Conservation (phyloP, 1,284 basidiomycete species). For the Trichosporon asahii region DNA sequence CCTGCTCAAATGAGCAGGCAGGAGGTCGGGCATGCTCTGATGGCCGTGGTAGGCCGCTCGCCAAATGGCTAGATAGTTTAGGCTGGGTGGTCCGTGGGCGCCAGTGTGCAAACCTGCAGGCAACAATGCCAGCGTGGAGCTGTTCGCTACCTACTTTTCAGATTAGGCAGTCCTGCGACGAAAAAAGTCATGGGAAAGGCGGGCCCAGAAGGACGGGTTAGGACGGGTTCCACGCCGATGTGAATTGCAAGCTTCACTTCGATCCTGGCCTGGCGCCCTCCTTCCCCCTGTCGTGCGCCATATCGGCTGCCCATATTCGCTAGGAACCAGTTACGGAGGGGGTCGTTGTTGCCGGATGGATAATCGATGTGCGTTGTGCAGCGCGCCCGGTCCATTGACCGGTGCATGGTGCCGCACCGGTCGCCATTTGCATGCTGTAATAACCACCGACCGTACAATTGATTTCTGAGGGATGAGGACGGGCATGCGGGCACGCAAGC, state of each 20-base stretch:
- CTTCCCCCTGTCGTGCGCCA: background rate
- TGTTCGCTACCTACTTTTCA: background rate
- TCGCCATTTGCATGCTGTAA: background rate
- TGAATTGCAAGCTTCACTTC: background rate
- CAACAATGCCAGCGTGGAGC: background rate
- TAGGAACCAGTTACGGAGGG: background rate
- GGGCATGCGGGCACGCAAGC: background rate
- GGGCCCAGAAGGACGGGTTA: background rate
- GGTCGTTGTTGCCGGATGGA: background rate
- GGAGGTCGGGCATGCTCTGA: background rate
- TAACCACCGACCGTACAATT: background rate
- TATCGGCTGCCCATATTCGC: background rate
- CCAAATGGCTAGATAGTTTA: no score
- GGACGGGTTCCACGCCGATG: background rate
- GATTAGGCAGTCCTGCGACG: background rate
- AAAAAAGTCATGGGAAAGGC: background rate
- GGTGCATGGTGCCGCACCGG: background rate
- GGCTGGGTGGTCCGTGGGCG: background rate
- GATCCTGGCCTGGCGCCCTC: background rate
- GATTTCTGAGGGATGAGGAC: background rate
- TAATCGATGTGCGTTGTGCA: background rate
- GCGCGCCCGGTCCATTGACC: background rate
- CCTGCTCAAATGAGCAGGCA: no score
- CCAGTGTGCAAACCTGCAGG: background rate
- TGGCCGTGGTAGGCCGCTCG: background rate